Percentiles rank a stretch among this genome's conserved stretches.
Conservation (phyloP, 2,329 filamentous ascomycete genomes). For the Neonectria faginata region DNA sequence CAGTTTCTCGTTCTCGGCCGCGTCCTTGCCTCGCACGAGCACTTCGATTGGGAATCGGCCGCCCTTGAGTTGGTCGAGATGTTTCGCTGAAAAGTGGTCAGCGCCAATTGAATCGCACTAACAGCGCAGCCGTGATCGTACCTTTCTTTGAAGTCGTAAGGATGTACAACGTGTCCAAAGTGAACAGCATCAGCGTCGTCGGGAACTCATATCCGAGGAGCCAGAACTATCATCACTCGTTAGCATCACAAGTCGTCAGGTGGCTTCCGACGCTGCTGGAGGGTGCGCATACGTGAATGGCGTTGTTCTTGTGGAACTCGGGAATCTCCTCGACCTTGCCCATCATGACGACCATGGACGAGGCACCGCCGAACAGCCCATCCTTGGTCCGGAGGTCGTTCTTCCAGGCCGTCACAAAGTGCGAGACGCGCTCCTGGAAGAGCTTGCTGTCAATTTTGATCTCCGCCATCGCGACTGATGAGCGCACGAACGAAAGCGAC, state of each 20-base stretch:
- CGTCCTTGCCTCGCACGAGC: conserved; percentile 90
- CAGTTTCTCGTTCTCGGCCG: conserved; percentile 89
- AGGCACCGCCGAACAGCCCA: conserved; percentile 84
- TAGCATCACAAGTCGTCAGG: conserved; percentile 27
- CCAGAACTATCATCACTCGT: conserved; percentile 79
- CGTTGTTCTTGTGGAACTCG: conserved; percentile 94
- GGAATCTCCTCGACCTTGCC: conserved; percentile 92
- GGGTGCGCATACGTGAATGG: conserved; percentile 80
- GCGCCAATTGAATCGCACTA: conserved; percentile 34
- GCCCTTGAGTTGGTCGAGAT: conserved; percentile 90
- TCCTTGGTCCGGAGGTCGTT: conserved; percentile 91
- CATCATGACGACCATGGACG: conserved; percentile 90
- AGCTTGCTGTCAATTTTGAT: conserved; percentile 95
- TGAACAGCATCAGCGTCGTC: conserved; percentile 93
- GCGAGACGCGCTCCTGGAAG: conserved; percentile 93
- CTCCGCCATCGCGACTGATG: conserved; percentile 71
- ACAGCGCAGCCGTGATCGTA: conserved; percentile 51
- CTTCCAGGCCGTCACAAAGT: conserved; percentile 93
- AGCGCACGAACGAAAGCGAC: conserved; percentile 46
- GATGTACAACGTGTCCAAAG: conserved; percentile 86
- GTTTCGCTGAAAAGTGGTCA: conserved; percentile 75
- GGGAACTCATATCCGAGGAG: conserved; percentile 98
- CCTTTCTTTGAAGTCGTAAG: conserved; percentile 98
- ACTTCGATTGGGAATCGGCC: conserved; percentile 95
- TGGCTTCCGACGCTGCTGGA: not conserved